Conservation (phyloP, 164 flowering plant species). For the Vitis amurensis region DNA sequence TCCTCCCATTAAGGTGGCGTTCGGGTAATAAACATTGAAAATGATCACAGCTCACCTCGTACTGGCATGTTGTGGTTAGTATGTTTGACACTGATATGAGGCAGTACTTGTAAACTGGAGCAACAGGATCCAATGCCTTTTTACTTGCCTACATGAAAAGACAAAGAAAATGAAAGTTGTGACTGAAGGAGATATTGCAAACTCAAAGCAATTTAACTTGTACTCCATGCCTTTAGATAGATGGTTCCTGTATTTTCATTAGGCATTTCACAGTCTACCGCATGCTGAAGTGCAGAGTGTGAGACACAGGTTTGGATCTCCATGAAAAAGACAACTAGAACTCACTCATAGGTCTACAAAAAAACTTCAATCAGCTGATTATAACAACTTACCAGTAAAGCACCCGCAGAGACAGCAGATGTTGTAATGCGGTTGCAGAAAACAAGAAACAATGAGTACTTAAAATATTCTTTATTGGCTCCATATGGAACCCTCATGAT, state of each 20-base stretch:
- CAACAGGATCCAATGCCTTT: constrained; percentile 85
- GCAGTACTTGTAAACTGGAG: constrained; percentile 84
- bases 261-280: too few species aligned
- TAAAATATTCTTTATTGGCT: constrained; percentile 67
- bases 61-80: constrained; percentile 94
- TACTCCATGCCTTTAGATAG: too few species aligned
- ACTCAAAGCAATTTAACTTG: too few species aligned
- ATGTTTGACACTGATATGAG: constrained; percentile 88
- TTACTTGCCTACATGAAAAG: constrained; percentile 64
- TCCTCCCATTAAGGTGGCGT: background rate
- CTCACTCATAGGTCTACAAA: background rate
- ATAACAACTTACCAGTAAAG: constrained; percentile 56
- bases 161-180: background rate
- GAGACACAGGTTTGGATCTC: background rate
- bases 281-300: background rate
- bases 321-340: too few species aligned
- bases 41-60: constrained; percentile 61
- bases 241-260: too few species aligned
- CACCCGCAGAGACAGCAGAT: constrained; percentile 81
- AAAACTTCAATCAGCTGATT: background rate
- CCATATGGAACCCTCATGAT: constrained; percentile 97
- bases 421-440: constrained; percentile 93
- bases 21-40: constrained; percentile 2
- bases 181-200: background rate
- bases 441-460: constrained; percentile 86